Evolutionary conservation across 1,139 yeast genomes (phyloP).

Genomic region (Lodderomyces oxycetoniae): DNA sequence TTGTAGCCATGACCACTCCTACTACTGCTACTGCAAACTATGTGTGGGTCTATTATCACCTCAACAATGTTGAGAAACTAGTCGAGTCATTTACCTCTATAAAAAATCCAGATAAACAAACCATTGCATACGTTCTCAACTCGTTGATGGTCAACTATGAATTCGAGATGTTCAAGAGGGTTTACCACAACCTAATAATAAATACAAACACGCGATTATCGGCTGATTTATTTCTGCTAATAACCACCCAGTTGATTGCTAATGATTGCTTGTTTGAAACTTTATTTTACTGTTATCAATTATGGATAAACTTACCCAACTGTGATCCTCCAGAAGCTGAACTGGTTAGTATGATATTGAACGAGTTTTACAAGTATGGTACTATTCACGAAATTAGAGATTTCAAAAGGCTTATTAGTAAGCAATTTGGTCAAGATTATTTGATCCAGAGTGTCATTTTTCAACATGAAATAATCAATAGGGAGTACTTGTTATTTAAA

Average conservation of each 20-base stretch:
- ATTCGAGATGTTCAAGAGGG: slow-evolving; percentile 25
- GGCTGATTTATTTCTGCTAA: slow-evolving; percentile 24
- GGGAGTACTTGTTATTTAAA: slow-evolving; percentile 24
- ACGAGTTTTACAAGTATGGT: slow-evolving; percentile 31
- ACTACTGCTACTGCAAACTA: slow-evolving; percentile 1
- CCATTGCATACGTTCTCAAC: slow-evolving; percentile 28
- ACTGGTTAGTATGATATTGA: slow-evolving; percentile 25
- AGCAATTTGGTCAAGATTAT: slow-evolving; percentile 21
- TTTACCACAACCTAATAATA: slow-evolving; percentile 16
- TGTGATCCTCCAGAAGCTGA: slow-evolving; percentile 25
- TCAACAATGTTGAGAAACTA: slow-evolving; percentile 23
- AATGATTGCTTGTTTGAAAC: slow-evolving; percentile 34
- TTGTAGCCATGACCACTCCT: too few species aligned
- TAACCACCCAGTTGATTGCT: slow-evolving; percentile 23
- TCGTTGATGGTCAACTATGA: slow-evolving; percentile 33
- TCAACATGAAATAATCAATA: slow-evolving; percentile 23
- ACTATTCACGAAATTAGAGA: slow-evolving; percentile 23
- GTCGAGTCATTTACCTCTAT: slow-evolving; percentile 19
- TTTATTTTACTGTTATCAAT: slow-evolving; percentile 20
- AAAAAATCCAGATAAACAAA: slow-evolving; percentile 18
- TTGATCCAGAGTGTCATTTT: slow-evolving; percentile 22
- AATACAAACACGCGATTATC: slow-evolving; percentile 17
- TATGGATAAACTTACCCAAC: slow-evolving; percentile 27
- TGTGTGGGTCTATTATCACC: slow-evolving; percentile 33
- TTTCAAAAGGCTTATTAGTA: slow-evolving; percentile 20